Base-by-base conservation (phyloP, 176 grass and related monocot species). In the Avena sativa region DNA sequence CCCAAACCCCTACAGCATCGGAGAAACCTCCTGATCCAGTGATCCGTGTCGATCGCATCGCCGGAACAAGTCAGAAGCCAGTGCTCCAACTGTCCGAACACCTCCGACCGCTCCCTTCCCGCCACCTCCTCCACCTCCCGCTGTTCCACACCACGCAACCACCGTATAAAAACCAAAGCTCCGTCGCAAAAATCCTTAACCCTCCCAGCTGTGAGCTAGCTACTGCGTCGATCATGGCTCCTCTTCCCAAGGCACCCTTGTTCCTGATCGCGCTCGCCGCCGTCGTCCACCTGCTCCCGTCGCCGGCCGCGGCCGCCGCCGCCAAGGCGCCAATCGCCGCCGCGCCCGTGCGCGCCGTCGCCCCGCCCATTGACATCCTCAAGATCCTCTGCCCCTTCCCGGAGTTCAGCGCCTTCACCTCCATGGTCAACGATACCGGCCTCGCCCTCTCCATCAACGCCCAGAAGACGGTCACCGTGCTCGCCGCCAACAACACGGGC, bases 391-490 rank as follows among this genome's bases (percentile, higher is more conserved):
- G 65, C 7, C 78, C 16, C 13, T 91, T 68, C 86, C 62, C 90
- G 25, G 92, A 91, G 49, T 92, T 89, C 61, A 40, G 76, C 61
- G 12, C 44, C 78, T 81, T 92, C 62, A 97, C 84, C 78, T 21
- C 32, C 44, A 76, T 92, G 76, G 88, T 97, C 61, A 52, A 38
- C 2, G 70, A 91, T 26, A 90, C 90, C 19, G 81, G 68, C 49
- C 78, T 94, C 0, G 86, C 86, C 23, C 71, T 30, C 28, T 88
- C 81, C 81, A 94, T 97, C 86, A 88, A 92, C 55, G 4, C 28
- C 7, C 90, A 87, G 6, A 34, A 83, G 62, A 85, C 40, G 46
- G 87, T 91, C 81, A 97, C 92, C 10, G 84, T 94, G 58, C 86
- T 97, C 26, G 92, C 84, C 55, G 56, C 89, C 58, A 83, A 86